Percentiles rank a stretch among this genome's conserved stretches.
Conservation (phyloP, 768 basidiomycete genomes). For the Hysterangium stoloniferum region DNA sequence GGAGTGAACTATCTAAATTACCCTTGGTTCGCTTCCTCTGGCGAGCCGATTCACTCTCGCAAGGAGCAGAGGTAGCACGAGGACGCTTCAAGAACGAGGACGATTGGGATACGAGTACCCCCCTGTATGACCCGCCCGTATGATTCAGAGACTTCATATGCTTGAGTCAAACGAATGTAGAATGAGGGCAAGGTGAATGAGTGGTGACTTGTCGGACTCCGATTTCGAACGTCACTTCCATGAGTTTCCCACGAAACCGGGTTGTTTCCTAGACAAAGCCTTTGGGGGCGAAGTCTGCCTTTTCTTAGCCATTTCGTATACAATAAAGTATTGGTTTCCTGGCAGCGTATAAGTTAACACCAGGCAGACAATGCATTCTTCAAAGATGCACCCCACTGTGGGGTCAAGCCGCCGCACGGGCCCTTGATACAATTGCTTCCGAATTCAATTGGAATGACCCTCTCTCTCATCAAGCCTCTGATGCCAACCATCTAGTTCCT, state of each 20-base stretch:
- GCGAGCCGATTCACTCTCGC: conserved; percentile 7
- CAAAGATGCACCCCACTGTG: too few relatives aligned
- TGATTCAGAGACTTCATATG: not conserved
- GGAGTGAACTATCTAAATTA: not conserved
- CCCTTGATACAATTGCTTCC: too few relatives aligned
- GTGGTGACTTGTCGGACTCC: conserved; percentile 6
- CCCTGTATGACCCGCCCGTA: not conserved
- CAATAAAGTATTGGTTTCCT: too few relatives aligned
- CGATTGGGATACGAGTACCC: not conserved
- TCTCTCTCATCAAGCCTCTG: too few relatives aligned
- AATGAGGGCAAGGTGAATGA: not conserved
- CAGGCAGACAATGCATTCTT: too few relatives aligned
- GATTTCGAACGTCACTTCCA: conserved; percentile 9
- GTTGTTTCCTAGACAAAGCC: not conserved
- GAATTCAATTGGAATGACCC: too few relatives aligned
- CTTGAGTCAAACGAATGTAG: too few relatives aligned
- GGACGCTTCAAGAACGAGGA: conserved; percentile 6
- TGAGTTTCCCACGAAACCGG: conserved; percentile 5
- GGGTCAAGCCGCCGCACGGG: too few relatives aligned
- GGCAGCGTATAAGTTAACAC: too few relatives aligned
- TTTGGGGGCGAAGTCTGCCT: not conserved
- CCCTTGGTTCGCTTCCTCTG: conserved; percentile 7
- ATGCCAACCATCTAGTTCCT: too few relatives aligned
- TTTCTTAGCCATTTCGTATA: not conserved
- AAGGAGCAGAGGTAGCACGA: conserved; percentile 7